These are phyloP conservation scores for Azolla pinnata DNA, from an alignment of 75 land plant species.

Conservation along the genomic window DNA sequence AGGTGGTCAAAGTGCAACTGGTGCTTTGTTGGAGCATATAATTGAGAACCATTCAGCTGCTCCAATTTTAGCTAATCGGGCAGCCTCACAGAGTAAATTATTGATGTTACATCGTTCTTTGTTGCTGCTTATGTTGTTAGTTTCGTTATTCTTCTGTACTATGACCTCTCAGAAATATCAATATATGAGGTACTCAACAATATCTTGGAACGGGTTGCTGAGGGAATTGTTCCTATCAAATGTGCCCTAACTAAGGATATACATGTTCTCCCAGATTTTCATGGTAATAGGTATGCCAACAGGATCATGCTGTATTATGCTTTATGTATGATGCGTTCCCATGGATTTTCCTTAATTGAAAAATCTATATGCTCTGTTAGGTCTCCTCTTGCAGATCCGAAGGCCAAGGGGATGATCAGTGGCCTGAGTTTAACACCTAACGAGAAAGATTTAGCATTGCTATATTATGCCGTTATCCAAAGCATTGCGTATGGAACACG, in stretches of 20 bases:
- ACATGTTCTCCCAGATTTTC: conserved; percentile 86
- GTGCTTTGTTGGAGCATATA: conserved; percentile 81
- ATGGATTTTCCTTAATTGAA: neutral
- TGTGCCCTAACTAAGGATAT: conserved; percentile 75
- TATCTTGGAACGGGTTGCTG: conserved; percentile 48
- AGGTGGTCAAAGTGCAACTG: conserved; percentile 99
- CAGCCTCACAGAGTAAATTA: conserved; percentile 75
- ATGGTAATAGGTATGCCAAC: conserved; percentile 73
- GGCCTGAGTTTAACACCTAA: conserved; percentile 78
- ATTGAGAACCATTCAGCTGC: conserved; percentile 73
- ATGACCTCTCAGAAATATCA: conserved; percentile 43
- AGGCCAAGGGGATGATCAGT: conserved; percentile 67
- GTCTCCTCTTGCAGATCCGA: conserved; percentile 90
- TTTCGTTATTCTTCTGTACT: neutral
- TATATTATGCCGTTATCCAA: conserved; percentile 77
- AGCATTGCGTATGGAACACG: conserved; percentile 96
- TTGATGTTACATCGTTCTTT: neutral
- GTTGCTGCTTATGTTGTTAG: neutral
- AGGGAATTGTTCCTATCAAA: conserved; percentile 51
- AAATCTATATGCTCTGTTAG: conserved; percentile 24
- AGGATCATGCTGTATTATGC: neutral
- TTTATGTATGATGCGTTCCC: neutral
- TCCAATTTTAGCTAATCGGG: conserved; percentile 69
- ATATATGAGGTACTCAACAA: conserved; percentile 67
- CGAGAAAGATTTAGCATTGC: conserved; percentile 70